These are phyloP conservation scores for Venturia asperata DNA, from an alignment of 2,329 filamentous ascomycete species.

Conservation along the genomic window DNA sequence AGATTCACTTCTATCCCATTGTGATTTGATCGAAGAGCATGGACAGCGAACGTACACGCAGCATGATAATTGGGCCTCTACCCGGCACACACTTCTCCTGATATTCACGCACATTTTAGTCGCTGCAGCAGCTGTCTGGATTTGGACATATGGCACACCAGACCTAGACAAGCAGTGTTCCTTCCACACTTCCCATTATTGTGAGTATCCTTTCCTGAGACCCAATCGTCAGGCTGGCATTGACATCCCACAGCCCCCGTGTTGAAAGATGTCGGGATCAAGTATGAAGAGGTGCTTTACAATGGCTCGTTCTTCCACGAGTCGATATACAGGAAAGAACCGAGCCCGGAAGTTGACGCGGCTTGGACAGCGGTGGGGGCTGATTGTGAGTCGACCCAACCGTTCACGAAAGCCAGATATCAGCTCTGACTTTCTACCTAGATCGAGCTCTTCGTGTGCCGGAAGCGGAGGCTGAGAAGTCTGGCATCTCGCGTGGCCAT, in stretches of 20 bases:
- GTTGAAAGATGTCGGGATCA: conserved; percentile 36
- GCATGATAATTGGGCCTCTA: too few species aligned
- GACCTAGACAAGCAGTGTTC: too few species aligned
- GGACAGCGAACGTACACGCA: too few species aligned
- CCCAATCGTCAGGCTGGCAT: neutral
- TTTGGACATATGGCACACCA: too few species aligned
- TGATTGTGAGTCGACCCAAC: conserved; percentile 30
- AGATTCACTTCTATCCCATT: too few species aligned
- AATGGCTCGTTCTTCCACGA: conserved; percentile 52
- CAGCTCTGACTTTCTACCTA: conserved; percentile 39
- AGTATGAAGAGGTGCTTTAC: conserved; percentile 40
- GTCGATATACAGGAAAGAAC: conserved; percentile 46
- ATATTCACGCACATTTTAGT: too few species aligned
- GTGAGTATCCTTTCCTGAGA: neutral
- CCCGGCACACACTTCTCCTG: too few species aligned
- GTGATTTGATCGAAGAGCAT: too few species aligned
- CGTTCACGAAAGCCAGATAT: conserved; percentile 46
- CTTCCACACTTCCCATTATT: too few species aligned
- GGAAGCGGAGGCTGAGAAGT: conserved; percentile 24
- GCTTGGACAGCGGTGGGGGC: conserved; percentile 50
- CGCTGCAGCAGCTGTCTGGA: too few species aligned
- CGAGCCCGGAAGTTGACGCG: conserved; percentile 47
- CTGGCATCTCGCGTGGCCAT: conserved; percentile 48
- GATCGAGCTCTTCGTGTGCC: conserved; percentile 32
- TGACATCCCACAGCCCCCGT: conserved; percentile 29